Evolutionary conservation across 169 alveolate species (phyloP).

Genomic region (Perkinsus chesapeaki): DNA sequence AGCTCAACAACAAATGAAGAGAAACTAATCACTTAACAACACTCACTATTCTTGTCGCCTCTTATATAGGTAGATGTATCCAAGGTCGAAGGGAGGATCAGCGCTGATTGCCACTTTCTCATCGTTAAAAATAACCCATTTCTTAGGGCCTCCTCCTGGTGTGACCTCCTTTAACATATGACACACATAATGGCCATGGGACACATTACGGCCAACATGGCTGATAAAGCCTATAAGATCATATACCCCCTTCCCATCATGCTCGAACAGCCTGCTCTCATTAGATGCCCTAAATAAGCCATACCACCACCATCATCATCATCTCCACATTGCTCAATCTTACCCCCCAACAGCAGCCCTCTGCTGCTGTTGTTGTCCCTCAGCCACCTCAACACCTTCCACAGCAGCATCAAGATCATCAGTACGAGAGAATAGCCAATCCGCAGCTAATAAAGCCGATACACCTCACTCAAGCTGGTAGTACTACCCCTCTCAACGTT

Average conservation of each 20-base stretch:
- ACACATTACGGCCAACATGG: slow-evolving; percentile 71
- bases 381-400: background rate
- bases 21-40: background rate
- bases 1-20: too few species aligned
- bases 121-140: slow-evolving; percentile 19
- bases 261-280: background rate
- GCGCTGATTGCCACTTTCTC: slow-evolving; percentile 23
- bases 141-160: slow-evolving; percentile 15
- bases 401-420: slow-evolving; percentile 19
- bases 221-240: slow-evolving; percentile 62
- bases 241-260: slow-evolving; percentile 43
- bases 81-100: slow-evolving; percentile 17
- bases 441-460: slow-evolving; percentile 14
- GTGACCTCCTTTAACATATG: slow-evolving; percentile 53
- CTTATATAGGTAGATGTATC: slow-evolving; percentile 15
- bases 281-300: background rate
- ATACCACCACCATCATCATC: too few species aligned
- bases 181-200: slow-evolving; percentile 75
- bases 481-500: background rate
- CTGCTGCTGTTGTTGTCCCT: background rate
- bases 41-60: background rate
- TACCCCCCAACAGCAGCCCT: background rate
- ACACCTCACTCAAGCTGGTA: background rate
- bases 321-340: too few species aligned
- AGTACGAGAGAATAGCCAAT: slow-evolving; percentile 27